Evolutionary conservation across 2,329 filamentous ascomycete genomes (phyloP), one percentile per base, ranked within the genome.

Genomic region (Tympanopsis confertula): DNA sequence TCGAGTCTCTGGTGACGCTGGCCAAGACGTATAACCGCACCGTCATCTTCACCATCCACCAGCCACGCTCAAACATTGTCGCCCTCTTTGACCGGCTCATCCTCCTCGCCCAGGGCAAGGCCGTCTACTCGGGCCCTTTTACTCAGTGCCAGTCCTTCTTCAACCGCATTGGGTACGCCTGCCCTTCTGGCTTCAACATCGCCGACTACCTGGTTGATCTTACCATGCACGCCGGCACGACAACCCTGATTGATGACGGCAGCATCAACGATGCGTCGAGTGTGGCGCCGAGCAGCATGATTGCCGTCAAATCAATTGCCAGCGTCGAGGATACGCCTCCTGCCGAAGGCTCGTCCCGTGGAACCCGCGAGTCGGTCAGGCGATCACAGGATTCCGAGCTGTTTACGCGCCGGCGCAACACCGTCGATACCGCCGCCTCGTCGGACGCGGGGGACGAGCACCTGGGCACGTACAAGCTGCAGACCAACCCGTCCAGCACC

Each of bases 21-120:
- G 91, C 93, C 37, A 95, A 94, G 66, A 91, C 79, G 30, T 98
- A 96, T 64, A 91, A 95, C 62, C 76, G 91, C 42, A 98, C 91
- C 1, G 87, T 98, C 39, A 82, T 98, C 44, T 95, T 98, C 62
- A 98, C 91, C 13, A 98, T 98, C 45, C 91, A 98, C 57, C 91
- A 98, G 52, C 91, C 91, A 28, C 78, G 93, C 47, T 98, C 91
- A 10, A 98, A 98, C 58, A 98, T 98, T 51, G 91, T 96, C 17
- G 89, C 91, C 10, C 71, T 98, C 3, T 98, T 98, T 53, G 91
- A 98, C 55, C 79, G 89, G 39, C 70, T 98, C n/a, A 71, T 98
- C 38, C 74, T 98, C 13, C 68, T 98, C 33, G 91, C 91, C 2
- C 81, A 86, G 46, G 91, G 91, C 19, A 81, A 81, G 49, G 83